phyloP scores from a whole-genome alignment of 192 early-diverging fungal genomes.

The Fimicolochytrium jonesii region DNA sequence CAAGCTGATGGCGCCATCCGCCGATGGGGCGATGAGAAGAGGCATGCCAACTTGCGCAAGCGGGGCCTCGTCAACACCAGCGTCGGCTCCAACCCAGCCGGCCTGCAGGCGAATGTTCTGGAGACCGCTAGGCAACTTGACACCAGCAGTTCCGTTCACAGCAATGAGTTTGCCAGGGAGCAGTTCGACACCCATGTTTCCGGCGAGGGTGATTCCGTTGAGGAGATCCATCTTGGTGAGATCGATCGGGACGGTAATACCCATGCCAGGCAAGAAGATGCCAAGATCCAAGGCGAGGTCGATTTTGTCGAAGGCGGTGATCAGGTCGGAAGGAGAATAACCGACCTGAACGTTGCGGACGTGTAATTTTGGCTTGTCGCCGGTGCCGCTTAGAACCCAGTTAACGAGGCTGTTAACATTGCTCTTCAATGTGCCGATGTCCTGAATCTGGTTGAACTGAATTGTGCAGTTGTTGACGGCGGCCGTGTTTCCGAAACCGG shows the following conservation, averaged over 20 bases:
- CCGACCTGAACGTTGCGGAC: constrained; percentile 17
- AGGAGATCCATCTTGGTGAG: not conserved
- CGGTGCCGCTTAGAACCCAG: constrained; percentile 9
- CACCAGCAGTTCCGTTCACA: constrained; percentile 7
- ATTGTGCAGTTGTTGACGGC: constrained; percentile 3
- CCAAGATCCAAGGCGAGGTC: constrained; percentile 5
- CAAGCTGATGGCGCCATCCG: not conserved
- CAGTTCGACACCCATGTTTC: constrained; percentile 6
- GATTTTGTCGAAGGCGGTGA: constrained; percentile 23
- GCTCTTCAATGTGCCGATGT: not conserved
- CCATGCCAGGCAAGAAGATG: constrained; percentile 15
- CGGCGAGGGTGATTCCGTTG: not conserved
- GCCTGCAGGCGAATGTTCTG: constrained; percentile 2
- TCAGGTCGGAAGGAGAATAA: constrained; percentile 7
- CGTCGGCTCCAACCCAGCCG: constrained; percentile 17
- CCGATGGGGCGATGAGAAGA: constrained; percentile 3
- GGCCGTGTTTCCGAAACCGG: not conserved
- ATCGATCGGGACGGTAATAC: constrained; percentile 18
- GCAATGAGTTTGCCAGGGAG: constrained; percentile 15
- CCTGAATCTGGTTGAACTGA: constrained; percentile 10
- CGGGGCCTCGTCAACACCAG: constrained; percentile 15
- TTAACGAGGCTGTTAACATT: constrained; percentile 22
- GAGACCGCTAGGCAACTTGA: constrained; percentile 4
- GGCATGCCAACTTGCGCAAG: constrained; percentile 21
- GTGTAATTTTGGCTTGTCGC: constrained; percentile 2